Evolutionary conservation across 2,329 filamentous ascomycete genomes (phyloP).

Genomic region (Aspergillus pseudonomiae): DNA sequence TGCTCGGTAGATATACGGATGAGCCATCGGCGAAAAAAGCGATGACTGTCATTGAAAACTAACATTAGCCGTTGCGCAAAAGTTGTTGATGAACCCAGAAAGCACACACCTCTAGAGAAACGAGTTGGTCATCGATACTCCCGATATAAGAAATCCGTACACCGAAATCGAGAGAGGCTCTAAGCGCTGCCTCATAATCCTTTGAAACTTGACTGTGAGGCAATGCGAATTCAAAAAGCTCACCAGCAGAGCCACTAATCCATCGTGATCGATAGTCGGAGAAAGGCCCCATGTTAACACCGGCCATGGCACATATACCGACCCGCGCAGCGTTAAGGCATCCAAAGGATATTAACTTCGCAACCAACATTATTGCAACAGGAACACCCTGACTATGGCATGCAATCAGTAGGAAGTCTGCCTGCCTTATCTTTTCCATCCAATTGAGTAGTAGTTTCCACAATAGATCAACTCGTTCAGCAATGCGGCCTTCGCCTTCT

Average conservation of each 20-base stretch:
- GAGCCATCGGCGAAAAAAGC: constrained; percentile 79
- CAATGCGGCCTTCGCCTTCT: constrained; percentile 91
- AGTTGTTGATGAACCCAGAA: neutral
- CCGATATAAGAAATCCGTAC: constrained; percentile 85
- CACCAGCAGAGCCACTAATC: constrained; percentile 86
- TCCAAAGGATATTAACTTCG: constrained; percentile 88
- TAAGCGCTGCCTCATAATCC: constrained; percentile 75
- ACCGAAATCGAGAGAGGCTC: constrained; percentile 74
- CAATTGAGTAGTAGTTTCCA: constrained; percentile 95
- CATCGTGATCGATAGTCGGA: constrained; percentile 87
- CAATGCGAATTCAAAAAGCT: constrained; percentile 91
- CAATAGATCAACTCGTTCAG: constrained; percentile 83
- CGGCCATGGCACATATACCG: constrained; percentile 86
- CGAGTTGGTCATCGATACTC: constrained; percentile 95
- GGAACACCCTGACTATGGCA: constrained; percentile 96
- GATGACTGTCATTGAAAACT: constrained; percentile 61
- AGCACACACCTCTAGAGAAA: constrained; percentile 74
- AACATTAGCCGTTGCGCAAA: neutral
- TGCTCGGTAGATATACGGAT: constrained; percentile 93
- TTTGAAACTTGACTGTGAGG: constrained; percentile 79
- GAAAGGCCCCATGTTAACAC: constrained; percentile 91
- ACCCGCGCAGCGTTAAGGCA: constrained; percentile 76
- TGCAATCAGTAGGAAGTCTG: constrained; percentile 88
- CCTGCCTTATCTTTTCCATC: constrained; percentile 84
- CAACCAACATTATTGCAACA: constrained; percentile 87